These are phyloP conservation scores for Solanum pinnatisectum DNA, from an alignment of 257 asterid genomes.

Conservation along the genomic window DNA sequence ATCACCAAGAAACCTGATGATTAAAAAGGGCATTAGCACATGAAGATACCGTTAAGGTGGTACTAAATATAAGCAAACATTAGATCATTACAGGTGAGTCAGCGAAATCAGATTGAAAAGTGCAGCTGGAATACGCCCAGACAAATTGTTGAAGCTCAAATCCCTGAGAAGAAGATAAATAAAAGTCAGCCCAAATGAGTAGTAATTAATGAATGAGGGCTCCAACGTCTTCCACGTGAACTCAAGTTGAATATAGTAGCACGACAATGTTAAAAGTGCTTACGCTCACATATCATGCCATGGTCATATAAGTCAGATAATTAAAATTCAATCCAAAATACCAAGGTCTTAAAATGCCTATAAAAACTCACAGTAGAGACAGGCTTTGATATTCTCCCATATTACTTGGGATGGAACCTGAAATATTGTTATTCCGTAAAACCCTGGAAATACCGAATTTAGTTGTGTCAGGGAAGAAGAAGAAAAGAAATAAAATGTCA, in stretches of 20 bases:
- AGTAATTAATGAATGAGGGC: neutral
- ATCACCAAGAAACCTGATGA: constrained; percentile 74
- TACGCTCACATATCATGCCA: neutral
- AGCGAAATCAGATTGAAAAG: constrained; percentile 47
- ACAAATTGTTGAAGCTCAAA: constrained; percentile 80
- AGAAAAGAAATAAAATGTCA: neutral
- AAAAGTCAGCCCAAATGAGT: neutral
- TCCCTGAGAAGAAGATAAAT: constrained; percentile 44
- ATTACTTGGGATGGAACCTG: constrained; percentile 58
- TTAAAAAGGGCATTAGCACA: neutral
- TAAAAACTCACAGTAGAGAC: constrained; percentile 44
- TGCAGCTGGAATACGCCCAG: constrained; percentile 40
- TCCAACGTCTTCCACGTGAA: neutral
- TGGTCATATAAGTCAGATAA: neutral
- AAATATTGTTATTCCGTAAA: constrained; percentile 65
- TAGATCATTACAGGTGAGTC: constrained; percentile 34
- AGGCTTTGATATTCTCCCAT: constrained; percentile 42
- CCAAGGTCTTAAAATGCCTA: neutral
- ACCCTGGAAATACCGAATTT: constrained; percentile 29
- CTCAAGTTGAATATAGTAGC: neutral
- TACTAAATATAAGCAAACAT: neutral
- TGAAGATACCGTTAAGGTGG: neutral
- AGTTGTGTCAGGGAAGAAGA: neutral
- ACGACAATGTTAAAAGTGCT: neutral
- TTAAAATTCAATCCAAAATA: neutral